Base-by-base conservation (phyloP, 2,329 filamentous ascomycete genomes). In the Diaporthe helianthi region DNA sequence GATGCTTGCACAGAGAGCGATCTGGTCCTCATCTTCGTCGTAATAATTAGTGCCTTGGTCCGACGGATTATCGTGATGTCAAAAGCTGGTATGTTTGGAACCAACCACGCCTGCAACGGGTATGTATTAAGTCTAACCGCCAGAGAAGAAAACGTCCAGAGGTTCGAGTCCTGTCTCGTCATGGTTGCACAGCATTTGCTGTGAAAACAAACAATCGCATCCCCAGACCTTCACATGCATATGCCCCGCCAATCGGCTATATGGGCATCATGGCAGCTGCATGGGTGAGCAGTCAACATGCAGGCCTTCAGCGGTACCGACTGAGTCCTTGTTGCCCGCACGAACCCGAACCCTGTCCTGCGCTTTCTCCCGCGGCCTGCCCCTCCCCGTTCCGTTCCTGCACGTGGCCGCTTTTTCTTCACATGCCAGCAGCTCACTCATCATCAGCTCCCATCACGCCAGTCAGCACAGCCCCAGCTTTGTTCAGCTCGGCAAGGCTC, bases 351-450 rank as follows among this genome's bases (percentile, higher is more conserved):
- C 58, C 58, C 58, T 47, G n/a, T 6, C 19, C 4, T 12, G 10
- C 1, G 12, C n/a, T 15, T 4, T 5, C n/a, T 36, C 6, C 10
- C 29, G 9, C 9, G 24, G 49, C 53, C 33, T 46, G 58, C 26
- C 26, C 58, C 41, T 46, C 41, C 41, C 26, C 41, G 4, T 19
- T 38, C 13, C 33, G n/a, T n/a, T 5, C n/a, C 33, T 24, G 58
- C 58, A 61, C 58, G 58, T 61, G 58, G 58, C 58, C 58, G 36
- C 19, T 22, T 61, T 61, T 22, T 24, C n/a, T 61, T 61, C 58
- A 61, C 58, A 61, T 61, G 58, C 58, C 41, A 61, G 54, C 36
- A 58, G 31, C 33, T 46, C 33, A 41, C 31, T 38, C n/a, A 41
- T 38, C 44, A 41, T 26, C 22, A 31, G 13, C 10, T 47, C 41